These are phyloP conservation scores for Physaria fendleri DNA, from an alignment of 345 rosid species.

Conservation along the genomic window DNA sequence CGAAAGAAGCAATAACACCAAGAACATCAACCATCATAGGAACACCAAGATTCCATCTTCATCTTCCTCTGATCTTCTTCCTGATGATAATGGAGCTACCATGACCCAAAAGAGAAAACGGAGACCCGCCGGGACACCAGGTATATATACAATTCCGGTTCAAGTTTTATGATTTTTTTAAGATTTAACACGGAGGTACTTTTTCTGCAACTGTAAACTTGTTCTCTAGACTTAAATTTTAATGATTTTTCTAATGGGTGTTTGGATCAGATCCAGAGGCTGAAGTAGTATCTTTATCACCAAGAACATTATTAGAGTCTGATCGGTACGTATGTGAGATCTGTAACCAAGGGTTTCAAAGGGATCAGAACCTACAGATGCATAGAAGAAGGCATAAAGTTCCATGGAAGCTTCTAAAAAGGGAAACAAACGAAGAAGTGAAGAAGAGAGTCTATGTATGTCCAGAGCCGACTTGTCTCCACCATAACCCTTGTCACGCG, in stretches of 20 bases:
- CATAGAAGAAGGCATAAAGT: slow-evolving; percentile 98
- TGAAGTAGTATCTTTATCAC: slow-evolving; percentile 90
- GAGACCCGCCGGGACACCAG: slow-evolving; percentile 93
- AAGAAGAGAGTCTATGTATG: slow-evolving; percentile 90
- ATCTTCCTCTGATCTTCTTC: slow-evolving; percentile 31
- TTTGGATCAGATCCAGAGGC: slow-evolving; percentile 99
- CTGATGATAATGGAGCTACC: slow-evolving; percentile 22
- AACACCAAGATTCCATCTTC: slow-evolving; percentile 33
- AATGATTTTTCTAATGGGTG: background rate
- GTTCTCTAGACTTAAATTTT: no score
- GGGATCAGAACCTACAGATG: no score
- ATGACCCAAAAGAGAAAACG: slow-evolving; percentile 55
- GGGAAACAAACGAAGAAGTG: slow-evolving; percentile 64
- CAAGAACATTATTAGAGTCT: slow-evolving; percentile 89
- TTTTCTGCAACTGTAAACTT: no score
- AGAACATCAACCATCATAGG: slow-evolving; percentile 19
- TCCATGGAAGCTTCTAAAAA: slow-evolving; percentile 95
- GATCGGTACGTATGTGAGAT: slow-evolving; percentile 99
- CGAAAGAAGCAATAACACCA: slow-evolving; percentile 27
- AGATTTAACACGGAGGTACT: background rate
- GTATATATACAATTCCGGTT: slow-evolving; percentile 22
- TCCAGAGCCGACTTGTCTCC: slow-evolving; percentile 92
- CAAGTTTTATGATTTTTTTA: background rate
- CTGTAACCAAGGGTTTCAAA: slow-evolving; percentile 98
- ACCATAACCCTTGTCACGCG: slow-evolving; percentile 95